A percentile compares a stretch with the other conserved stretches of the same genome.
phyloP scores from a whole-genome alignment of 2,329 filamentous ascomycete species.

The Lachnellula subtilissima region DNA sequence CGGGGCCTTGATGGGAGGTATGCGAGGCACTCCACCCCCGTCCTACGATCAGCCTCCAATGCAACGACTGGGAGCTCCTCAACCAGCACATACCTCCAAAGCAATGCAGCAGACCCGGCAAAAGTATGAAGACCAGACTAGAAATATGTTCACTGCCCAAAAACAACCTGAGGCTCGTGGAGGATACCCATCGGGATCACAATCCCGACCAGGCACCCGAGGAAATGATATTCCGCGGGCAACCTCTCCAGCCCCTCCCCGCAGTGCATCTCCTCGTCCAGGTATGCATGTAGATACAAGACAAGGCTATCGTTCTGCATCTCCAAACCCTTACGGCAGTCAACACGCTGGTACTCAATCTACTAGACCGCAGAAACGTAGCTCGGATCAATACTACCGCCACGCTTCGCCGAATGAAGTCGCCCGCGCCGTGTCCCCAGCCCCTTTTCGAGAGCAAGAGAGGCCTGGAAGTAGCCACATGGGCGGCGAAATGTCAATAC shows the following conservation, averaged over 20 bases:
- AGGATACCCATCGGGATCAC: slow-evolving; percentile 33
- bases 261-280: slow-evolving; percentile 60
- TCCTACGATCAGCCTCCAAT: slow-evolving; percentile 69
- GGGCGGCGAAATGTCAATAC: slow-evolving; percentile 55
- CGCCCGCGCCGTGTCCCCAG: slow-evolving; percentile 44
- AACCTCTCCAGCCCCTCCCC: slow-evolving; percentile 63
- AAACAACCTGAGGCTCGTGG: slow-evolving; percentile 28
- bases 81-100: slow-evolving; percentile 85
- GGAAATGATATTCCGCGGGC: slow-evolving; percentile 55
- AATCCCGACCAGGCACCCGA: slow-evolving; percentile 55
- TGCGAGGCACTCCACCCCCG: slow-evolving; percentile 76
- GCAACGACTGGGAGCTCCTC: slow-evolving; percentile 78
- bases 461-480: slow-evolving; percentile 45
- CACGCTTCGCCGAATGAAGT: slow-evolving; percentile 43
- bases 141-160: slow-evolving; percentile 63
- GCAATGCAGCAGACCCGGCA: slow-evolving; percentile 95
- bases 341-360: slow-evolving; percentile 28
- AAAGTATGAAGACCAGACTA: slow-evolving; percentile 78
- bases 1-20: slow-evolving; percentile 47
- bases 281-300: slow-evolving; percentile 45
- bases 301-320: slow-evolving; percentile 45
- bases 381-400: slow-evolving; percentile 48
- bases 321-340: slow-evolving; percentile 53
- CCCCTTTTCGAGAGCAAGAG: slow-evolving; percentile 34
- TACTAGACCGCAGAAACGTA: slow-evolving; percentile 41